Base-by-base conservation (phyloP, 2,329 filamentous ascomycete genomes). In the Coniochaeta ligniaria region DNA sequence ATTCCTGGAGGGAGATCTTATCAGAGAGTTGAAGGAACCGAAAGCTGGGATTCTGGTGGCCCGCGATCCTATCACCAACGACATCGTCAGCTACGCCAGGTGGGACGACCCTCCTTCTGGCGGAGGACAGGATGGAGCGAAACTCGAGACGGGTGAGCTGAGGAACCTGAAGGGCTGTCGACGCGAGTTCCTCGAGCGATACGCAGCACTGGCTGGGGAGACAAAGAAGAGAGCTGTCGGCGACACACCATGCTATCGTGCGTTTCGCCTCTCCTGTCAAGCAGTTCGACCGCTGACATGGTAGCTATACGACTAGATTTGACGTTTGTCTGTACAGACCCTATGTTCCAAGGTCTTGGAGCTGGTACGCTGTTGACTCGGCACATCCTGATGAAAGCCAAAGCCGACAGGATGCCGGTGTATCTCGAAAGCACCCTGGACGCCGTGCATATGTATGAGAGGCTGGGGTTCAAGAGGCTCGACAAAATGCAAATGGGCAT, bases 391-490 rank as follows among this genome's bases (percentile, higher is more conserved):
- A 64, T 68, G 6, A 62, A 69, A 60, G 76, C 75, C 1, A 64
- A 65, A 11, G 67, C 61, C 16, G 72, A 73, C 12, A 65, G 66
- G 16, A 65, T 73, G 59, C 68, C 71, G 12, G 69, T 75, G 6
- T 72, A 77, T 55, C 64, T 78, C 16, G 75, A 77, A 61, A 74
- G 72, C 22, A 77, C 74, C 20, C 70, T 71, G 64, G 69, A 72
- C 20, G 75, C 75, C 1, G 69, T 76, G 6, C 63, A 65, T 1
- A 71, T 78, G 61, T 78, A 78, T 50, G 64, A 72, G 60, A 72
- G 63, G 62, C 64, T 76, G 36, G 75, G 75, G 7, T 78, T 78
- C 58, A 64, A 65, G 38, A 63, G 62, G 3, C 59, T 67, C 14
- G 69, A 70, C 54, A 62, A 65, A 22, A 70, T 78, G 26, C 67